Conservation (phyloP, 1,284 basidiomycete genomes). For the Puccinia coronata region DNA sequence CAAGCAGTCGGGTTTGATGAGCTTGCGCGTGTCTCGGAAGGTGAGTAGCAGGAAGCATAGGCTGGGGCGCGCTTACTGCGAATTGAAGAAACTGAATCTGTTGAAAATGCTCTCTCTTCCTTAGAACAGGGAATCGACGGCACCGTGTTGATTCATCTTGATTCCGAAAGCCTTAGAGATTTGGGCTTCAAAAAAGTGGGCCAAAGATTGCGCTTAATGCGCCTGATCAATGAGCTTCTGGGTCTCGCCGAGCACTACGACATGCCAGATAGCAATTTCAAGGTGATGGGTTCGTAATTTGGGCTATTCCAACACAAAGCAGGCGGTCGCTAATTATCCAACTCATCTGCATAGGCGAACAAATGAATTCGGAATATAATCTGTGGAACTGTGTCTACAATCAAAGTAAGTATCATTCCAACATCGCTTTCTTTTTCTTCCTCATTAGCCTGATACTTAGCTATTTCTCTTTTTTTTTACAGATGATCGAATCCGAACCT, state of each 20-base stretch:
- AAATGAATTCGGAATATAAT: conserved; percentile 12
- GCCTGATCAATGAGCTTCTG: conserved; percentile 39
- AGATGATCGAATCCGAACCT: conserved; percentile 33
- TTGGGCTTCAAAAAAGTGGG: conserved; percentile 45
- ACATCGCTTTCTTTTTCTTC: too few relatives aligned
- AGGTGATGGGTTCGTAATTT: conserved; percentile 8
- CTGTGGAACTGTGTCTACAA: conserved; percentile 15
- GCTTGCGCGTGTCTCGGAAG: conserved; percentile 34
- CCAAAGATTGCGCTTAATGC: conserved; percentile 38
- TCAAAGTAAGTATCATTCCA: conserved; percentile 41
- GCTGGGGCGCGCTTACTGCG: too few relatives aligned
- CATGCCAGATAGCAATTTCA: background rate
- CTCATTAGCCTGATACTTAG: background rate
- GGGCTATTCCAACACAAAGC: background rate
- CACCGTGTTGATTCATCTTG: conserved; percentile 36
- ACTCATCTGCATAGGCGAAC: conserved; percentile 4
- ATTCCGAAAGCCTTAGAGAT: conserved; percentile 38
- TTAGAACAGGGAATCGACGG: conserved; percentile 48
- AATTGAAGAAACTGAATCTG: background rate
- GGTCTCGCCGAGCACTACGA: conserved; percentile 11
- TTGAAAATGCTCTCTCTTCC: background rate
- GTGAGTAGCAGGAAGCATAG: background rate
- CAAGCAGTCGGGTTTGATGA: conserved; percentile 27
- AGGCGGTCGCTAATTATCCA: background rate
- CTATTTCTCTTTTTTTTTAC: background rate